These are phyloP conservation scores for Begonia loranthoides DNA, from an alignment of 306 rosid genomes.

Conservation along the genomic window DNA sequence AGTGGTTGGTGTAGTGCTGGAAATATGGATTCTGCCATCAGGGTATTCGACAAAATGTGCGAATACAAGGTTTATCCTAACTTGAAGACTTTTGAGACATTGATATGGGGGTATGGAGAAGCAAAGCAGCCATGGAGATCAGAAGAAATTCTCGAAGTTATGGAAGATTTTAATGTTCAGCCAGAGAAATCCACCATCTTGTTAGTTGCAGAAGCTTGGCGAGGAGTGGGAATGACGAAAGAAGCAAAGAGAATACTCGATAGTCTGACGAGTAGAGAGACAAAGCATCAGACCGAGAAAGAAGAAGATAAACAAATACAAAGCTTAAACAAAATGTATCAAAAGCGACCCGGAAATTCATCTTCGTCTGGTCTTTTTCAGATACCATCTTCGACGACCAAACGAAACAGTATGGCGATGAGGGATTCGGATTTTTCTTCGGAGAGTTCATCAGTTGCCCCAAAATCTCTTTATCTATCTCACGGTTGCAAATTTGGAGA, in stretches of 20 bases:
- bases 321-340: slow-evolving; percentile 19
- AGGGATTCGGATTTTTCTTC: slow-evolving; percentile 27
- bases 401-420: slow-evolving; percentile 24
- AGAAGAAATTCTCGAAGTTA: slow-evolving; percentile 48
- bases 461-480: slow-evolving; percentile 26
- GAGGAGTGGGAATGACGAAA: slow-evolving; percentile 33
- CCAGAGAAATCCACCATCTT: slow-evolving; percentile 38
- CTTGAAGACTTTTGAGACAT: slow-evolving; percentile 61
- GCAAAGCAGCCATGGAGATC: slow-evolving; percentile 57
- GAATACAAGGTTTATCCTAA: slow-evolving; percentile 47
- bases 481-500: slow-evolving; percentile 36
- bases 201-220: slow-evolving; percentile 62
- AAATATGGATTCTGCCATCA: slow-evolving; percentile 51
- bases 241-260: slow-evolving; percentile 37
- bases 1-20: slow-evolving; percentile 67
- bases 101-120: slow-evolving; percentile 52
- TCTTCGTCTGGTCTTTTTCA: slow-evolving; percentile 24
- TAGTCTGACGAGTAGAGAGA: slow-evolving; percentile 12
- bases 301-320: slow-evolving; percentile 16
- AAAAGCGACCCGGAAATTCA: slow-evolving; percentile 24
- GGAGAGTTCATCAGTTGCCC: slow-evolving; percentile 26
- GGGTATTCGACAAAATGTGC: slow-evolving; percentile 41
- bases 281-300: slow-evolving; percentile 9
- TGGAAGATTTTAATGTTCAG: slow-evolving; percentile 37
- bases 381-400: slow-evolving; percentile 29